A percentile compares a stretch with the other conserved stretches of the same genome.
These are phyloP conservation scores for Rubus idaeus DNA, from an alignment of 306 rosid species.

Conservation along the genomic window DNA sequence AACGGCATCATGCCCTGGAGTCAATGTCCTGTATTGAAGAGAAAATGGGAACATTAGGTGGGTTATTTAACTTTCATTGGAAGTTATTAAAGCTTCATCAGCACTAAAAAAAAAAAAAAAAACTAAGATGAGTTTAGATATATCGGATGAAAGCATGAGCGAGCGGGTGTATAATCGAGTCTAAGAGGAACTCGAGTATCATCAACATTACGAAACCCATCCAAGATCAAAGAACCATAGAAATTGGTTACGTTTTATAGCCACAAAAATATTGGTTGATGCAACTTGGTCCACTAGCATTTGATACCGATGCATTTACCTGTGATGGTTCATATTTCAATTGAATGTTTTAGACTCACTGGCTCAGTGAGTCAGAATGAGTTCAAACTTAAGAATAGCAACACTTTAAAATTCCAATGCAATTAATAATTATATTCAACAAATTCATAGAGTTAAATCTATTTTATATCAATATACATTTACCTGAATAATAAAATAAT, in stretches of 20 bases:
- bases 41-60: conserved; percentile 11
- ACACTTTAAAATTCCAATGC: not conserved
- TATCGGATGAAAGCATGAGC: not conserved
- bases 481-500: not conserved
- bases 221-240: not conserved
- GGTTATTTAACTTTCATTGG: not conserved
- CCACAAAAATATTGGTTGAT: not conserved
- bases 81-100: not conserved
- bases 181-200: not conserved
- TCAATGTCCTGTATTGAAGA: conserved; percentile 70
- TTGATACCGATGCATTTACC: not conserved
- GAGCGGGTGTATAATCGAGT: not conserved
- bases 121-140: not conserved
- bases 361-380: not conserved
- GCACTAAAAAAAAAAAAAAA: not conserved
- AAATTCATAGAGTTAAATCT: not conserved
- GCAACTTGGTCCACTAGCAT: not conserved
- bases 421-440: not conserved
- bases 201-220: not conserved
- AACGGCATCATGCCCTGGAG: conserved; percentile 95
- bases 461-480: not conserved
- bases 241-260: not conserved
- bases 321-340: not conserved
- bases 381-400: not conserved
- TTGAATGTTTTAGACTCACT: not conserved